A percentile compares a stretch with the other conserved stretches of the same genome.
Evolutionary conservation across 352 stramenopile genomes (phyloP).

Genomic region (Globisporangium okanoganense): DNA sequence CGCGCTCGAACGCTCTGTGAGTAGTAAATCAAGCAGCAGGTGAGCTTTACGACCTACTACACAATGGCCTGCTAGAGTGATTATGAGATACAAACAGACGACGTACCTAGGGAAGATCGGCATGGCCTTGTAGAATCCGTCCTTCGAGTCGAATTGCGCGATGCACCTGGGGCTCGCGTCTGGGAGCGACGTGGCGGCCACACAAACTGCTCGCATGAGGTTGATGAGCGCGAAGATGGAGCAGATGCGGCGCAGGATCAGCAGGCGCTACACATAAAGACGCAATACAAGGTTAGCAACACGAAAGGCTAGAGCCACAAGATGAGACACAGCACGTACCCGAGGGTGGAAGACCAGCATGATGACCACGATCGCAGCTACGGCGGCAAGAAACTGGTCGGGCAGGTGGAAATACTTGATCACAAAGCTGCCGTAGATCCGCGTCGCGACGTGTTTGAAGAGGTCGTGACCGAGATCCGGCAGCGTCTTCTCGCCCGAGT

Average conservation of each 20-base stretch:
- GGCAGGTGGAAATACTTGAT: conserved; percentile 86
- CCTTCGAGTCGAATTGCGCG: conserved; percentile 69
- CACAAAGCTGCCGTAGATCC: conserved; percentile 78
- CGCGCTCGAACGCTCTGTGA: conserved; percentile 64
- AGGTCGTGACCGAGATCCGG: conserved; percentile 83
- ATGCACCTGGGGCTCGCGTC: conserved; percentile 87
- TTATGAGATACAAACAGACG: conserved; percentile 8
- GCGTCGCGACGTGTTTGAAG: conserved; percentile 84
- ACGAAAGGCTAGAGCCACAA: not conserved
- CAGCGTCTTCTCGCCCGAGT: conserved; percentile 69
- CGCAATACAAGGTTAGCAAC: not conserved
- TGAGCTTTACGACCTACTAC: no score
- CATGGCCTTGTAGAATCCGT: conserved; percentile 72
- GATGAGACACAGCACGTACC: conserved; percentile 28
- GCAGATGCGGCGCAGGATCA: conserved; percentile 82
- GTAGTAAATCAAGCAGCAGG: not conserved
- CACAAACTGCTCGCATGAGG: conserved; percentile 80
- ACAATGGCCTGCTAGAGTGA: not conserved
- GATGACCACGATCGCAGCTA: conserved; percentile 61
- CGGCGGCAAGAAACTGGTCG: conserved; percentile 75
- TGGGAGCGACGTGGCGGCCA: conserved; percentile 81
- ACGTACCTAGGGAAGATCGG: conserved; percentile 87
- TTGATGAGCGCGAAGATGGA: conserved; percentile 86
- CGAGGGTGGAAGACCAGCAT: conserved; percentile 73
- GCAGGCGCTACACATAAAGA: conserved; percentile 42